Evolutionary conservation across 768 basidiomycete species (phyloP).

Genomic region (Grammothele lineata): DNA sequence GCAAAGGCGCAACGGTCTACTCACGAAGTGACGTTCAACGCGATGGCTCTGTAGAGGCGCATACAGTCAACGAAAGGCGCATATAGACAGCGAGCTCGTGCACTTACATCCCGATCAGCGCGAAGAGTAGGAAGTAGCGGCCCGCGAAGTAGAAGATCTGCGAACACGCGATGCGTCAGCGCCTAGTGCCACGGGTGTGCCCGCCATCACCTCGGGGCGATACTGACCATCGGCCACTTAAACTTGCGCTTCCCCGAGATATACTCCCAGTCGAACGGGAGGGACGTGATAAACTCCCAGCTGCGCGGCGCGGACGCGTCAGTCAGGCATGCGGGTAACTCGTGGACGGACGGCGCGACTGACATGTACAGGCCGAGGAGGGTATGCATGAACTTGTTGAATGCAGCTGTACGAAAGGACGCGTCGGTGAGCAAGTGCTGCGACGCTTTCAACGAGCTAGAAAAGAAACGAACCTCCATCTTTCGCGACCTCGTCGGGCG

Average conservation of each 20-base stretch:
- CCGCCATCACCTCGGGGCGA: no score
- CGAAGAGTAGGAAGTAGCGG: conserved; percentile 40
- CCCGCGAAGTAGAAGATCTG: conserved; percentile 44
- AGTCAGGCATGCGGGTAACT: neutral
- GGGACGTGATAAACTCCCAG: conserved; percentile 41
- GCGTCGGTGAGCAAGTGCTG: neutral
- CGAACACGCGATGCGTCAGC: no score
- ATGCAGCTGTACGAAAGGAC: conserved; percentile 28
- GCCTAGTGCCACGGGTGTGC: no score
- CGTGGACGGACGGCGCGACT: conserved; percentile 12
- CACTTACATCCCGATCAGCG: conserved; percentile 44
- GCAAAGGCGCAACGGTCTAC: neutral
- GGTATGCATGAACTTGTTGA: conserved; percentile 38
- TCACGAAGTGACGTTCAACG: conserved; percentile 34
- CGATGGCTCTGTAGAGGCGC: conserved; percentile 25
- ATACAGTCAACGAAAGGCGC: neutral
- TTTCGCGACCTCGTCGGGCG: conserved; percentile 31
- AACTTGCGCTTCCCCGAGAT: conserved; percentile 38
- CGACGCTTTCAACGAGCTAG: neutral
- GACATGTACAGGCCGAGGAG: conserved; percentile 43
- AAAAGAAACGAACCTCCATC: conserved; percentile 30
- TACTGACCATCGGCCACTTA: conserved; percentile 41
- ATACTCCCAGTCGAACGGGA: conserved; percentile 40
- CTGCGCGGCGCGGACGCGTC: conserved; percentile 19
- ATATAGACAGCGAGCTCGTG: neutral